Evolutionary conservation across 164 flowering plant genomes (phyloP), one percentile per base, ranked within the genome.

Genomic region (Magnolia officinalis): DNA sequence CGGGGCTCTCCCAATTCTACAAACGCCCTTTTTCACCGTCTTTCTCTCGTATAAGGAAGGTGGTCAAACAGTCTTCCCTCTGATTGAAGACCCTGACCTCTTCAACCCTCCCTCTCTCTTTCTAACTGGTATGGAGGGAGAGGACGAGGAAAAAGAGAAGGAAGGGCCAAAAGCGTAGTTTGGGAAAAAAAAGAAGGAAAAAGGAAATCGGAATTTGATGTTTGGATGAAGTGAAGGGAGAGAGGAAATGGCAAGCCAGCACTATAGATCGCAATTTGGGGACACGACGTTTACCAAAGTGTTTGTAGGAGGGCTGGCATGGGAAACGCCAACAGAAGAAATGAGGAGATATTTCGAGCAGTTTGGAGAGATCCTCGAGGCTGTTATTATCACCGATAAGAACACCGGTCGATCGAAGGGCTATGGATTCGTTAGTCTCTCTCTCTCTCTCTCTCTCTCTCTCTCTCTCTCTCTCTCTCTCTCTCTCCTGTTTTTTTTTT

Each of bases 281-380:
- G 99, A 93, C 84, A 92, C 98, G 1, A 92, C 98, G 1, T 85
- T 83, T 29, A 95, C 99, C 0, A 95, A 95, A 74, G 92, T 95
- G 65, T 95, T 93, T 55, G 97, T 93, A 13, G 97, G 98, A 9
- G 99, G 99, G 3, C 78, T 95, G 29, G 98, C 98, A 20, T 95
- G 99, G 99, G 98, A 93, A 84, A 93, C 99, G 1, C 95, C 88
- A 0, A 92, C 96, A 1, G 90, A 90, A 16, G 90, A 85, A 78
- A 88, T 95, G 97, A 86, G 84, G 0, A 75, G 84, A 29, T 89
- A 95, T 78, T 95, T 95, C 72, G 87, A 90, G 78, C 96, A 92
- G 83, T 95, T 91, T 67, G 99, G 98, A 0, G 97, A 95, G 11
- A 95, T 95, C 79, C 96, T 95, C 76, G 98, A 95, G 78, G 98